Evolutionary conservation across 2,329 filamentous ascomycete genomes (phyloP).

Genomic region (Trichoderma sp.): DNA sequence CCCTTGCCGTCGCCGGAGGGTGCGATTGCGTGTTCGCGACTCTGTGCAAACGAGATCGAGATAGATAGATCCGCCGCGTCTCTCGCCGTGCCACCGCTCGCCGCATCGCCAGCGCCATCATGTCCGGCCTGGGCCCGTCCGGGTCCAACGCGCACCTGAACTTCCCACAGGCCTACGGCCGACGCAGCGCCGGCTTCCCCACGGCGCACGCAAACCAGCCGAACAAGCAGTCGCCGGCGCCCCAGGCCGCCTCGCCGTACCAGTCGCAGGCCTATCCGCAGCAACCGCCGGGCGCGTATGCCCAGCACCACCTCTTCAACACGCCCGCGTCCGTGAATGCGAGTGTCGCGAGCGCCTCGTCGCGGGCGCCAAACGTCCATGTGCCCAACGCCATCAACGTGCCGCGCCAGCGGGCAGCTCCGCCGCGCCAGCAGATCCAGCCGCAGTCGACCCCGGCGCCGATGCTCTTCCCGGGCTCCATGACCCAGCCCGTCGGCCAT

Average conservation of each 20-base stretch:
- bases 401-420: slow-evolving; percentile 50
- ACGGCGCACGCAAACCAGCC: slow-evolving; percentile 54
- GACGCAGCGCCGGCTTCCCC: slow-evolving; percentile 51
- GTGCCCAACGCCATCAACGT: slow-evolving; percentile 53
- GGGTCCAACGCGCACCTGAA: slow-evolving; percentile 58
- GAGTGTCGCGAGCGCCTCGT: slow-evolving; percentile 54
- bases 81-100: not conserved
- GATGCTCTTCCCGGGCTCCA: slow-evolving; percentile 45
- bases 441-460: slow-evolving; percentile 44
- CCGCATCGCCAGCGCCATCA: slow-evolving; percentile 36
- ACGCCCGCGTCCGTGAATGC: slow-evolving; percentile 52
- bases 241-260: slow-evolving; percentile 60
- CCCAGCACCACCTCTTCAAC: slow-evolving; percentile 54
- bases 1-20: slow-evolving; percentile 16
- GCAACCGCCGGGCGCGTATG: slow-evolving; percentile 52
- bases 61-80: slow-evolving; percentile 3
- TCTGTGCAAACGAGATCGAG: not conserved
- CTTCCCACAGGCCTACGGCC: slow-evolving; percentile 57
- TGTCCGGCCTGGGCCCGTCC: slow-evolving; percentile 55
- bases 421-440: slow-evolving; percentile 52
- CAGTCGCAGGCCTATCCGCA: slow-evolving; percentile 59
- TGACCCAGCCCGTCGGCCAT: slow-evolving; percentile 49
- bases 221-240: slow-evolving; percentile 60
- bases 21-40: not conserved
- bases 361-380: slow-evolving; percentile 50